Conservation (phyloP, 2,329 filamentous ascomycete genomes). For the Helotiales sp. region DNA sequence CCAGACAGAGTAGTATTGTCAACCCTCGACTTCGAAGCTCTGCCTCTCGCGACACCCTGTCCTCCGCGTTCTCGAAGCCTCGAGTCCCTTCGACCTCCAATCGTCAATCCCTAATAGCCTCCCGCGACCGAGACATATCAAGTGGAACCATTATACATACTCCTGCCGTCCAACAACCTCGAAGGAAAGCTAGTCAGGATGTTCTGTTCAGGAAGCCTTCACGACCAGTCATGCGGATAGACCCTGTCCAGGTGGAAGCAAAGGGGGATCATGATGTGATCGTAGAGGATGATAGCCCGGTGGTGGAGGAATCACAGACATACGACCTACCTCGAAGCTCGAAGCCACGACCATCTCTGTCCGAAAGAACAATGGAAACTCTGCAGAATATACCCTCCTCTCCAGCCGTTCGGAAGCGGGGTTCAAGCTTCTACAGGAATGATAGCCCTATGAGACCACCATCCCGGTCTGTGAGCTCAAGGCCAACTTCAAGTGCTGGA, state of each 20-base stretch:
- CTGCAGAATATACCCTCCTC: conserved; percentile 79
- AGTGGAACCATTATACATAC: conserved; percentile 25
- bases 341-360: conserved; percentile 61
- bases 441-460: conserved; percentile 59
- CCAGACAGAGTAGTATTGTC: conserved; percentile 22
- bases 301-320: conserved; percentile 23
- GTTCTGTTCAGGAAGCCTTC: conserved; percentile 34
- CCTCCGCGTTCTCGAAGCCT: conserved; percentile 28
- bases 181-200: conserved; percentile 31
- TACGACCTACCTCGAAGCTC: conserved; percentile 18
- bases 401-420: conserved; percentile 68
- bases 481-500: conserved; percentile 60
- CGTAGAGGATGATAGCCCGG: conserved; percentile 23
- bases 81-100: conserved; percentile 26
- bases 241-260: background rate
- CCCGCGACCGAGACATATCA: conserved; percentile 25
- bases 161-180: conserved; percentile 21
- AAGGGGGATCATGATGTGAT: conserved; percentile 18
- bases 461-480: conserved; percentile 55
- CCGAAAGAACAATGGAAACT: conserved; percentile 86
- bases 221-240: conserved; percentile 20
- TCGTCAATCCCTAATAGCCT: conserved; percentile 12
- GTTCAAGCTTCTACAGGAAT: conserved; percentile 74
- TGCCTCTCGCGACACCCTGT: conserved; percentile 34
- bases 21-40: conserved; percentile 39